Base-by-base conservation (phyloP, 805 yeast species). In the Maudiozyma pseudohumilis region DNA sequence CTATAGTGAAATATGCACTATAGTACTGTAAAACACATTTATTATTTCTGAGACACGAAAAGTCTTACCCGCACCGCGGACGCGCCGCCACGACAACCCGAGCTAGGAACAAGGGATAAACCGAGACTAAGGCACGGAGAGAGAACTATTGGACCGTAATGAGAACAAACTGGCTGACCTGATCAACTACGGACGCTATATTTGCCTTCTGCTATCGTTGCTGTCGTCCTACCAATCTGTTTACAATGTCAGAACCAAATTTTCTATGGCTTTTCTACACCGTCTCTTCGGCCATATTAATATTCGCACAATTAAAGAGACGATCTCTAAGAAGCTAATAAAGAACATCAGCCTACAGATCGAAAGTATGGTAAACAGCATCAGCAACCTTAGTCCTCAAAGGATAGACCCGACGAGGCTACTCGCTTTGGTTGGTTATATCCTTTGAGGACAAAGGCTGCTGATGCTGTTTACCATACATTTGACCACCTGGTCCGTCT, bases 341-440 rank as follows among this genome's bases (percentile, higher is more conserved):
- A 24, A 25, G 12, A 29, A 29, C 21, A 34, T 34, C n/a, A n/a
- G n/a, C n/a, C n/a, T n/a, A n/a, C n/a, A n/a, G n/a, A n/a, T n/a
- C n/a, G n/a, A n/a, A n/a, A n/a, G n/a, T n/a, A n/a, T n/a, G n/a
- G n/a, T n/a, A n/a, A n/a, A n/a, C n/a, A n/a, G n/a, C n/a, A n/a
- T n/a, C n/a, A n/a, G n/a, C n/a, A n/a, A n/a, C n/a, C n/a, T n/a
- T n/a, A n/a, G n/a, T n/a, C n/a, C n/a, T n/a, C n/a, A n/a, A n/a
- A n/a, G n/a, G n/a, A n/a, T n/a, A n/a, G n/a, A n/a, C n/a, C 44
- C n/a, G 44, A 43, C 36, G 44, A 45, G 35, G 13, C 23, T 3
- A 37, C 44, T 7, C 15, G 42, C 10, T 41, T 34, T 28, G 32
- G 35, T 7, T 46, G 44, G 38, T 42, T 33, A 2, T 41, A 25